A percentile compares a stretch with the other conserved stretches of the same genome.
Conservation (phyloP, 225 moss, liverwort and hornwort species). For the Rhytidiadelphus loreus region DNA sequence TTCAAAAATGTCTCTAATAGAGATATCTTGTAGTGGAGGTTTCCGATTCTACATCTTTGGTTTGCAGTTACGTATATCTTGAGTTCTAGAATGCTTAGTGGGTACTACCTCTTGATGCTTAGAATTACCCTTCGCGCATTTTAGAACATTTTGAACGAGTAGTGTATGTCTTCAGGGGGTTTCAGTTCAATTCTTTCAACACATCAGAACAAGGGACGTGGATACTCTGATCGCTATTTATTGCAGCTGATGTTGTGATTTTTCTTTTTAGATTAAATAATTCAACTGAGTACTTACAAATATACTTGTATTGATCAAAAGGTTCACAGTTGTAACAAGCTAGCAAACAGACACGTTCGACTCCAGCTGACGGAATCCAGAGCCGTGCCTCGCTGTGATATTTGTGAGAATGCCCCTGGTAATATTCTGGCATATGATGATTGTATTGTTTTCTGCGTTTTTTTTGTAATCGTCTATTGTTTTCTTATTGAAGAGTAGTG, state of each 20-base stretch:
- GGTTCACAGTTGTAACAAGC: constrained; percentile 94
- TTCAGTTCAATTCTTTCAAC: neutral
- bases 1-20: neutral
- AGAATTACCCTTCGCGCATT: neutral
- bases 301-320: constrained; percentile 5
- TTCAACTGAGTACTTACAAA: neutral
- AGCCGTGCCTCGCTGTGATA: constrained; percentile 91
- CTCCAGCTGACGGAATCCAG: constrained; percentile 79
- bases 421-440: neutral
- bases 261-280: neutral
- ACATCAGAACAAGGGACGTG: neutral
- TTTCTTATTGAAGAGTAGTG: neutral
- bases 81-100: neutral
- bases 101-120: neutral
- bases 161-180: neutral
- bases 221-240: neutral
- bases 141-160: neutral
- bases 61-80: neutral
- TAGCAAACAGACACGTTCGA: constrained; percentile 88
- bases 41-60: neutral
- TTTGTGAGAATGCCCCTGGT: constrained; percentile 95
- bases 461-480: neutral
- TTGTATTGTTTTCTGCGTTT: neutral
- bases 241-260: neutral
- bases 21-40: neutral